These are phyloP conservation scores for Lentithecium fluviatile DNA, from an alignment of 495 filamentous ascomycete genomes.

Conservation along the genomic window DNA sequence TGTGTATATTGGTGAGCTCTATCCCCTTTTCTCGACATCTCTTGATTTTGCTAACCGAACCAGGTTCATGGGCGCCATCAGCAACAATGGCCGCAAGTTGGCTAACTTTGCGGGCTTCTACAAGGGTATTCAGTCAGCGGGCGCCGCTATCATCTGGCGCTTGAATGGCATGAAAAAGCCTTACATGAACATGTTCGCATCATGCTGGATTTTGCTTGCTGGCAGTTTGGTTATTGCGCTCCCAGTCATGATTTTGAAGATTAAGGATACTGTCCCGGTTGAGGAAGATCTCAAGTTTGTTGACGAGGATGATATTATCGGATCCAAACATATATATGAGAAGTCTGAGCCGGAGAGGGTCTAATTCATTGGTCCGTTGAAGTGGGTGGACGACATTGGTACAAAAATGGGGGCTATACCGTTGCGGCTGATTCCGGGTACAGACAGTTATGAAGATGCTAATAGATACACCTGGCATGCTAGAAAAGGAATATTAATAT, in stretches of 20 bases:
- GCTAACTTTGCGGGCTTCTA: slow-evolving; percentile 93
- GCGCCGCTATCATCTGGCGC: slow-evolving; percentile 78
- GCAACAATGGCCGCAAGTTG: slow-evolving; percentile 83
- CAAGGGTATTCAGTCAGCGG: slow-evolving; percentile 89
- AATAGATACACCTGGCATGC: too few species aligned
- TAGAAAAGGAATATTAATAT: too few species aligned
- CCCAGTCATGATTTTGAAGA: slow-evolving; percentile 72
- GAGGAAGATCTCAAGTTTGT: slow-evolving; percentile 78
- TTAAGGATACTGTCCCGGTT: slow-evolving; percentile 68
- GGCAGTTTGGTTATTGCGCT: slow-evolving; percentile 68
- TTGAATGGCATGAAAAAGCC: slow-evolving; percentile 59
- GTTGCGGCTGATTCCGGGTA: too few species aligned
- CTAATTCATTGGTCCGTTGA: too few species aligned
- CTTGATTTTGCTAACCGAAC: background rate
- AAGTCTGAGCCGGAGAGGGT: too few species aligned
- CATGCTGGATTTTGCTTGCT: slow-evolving; percentile 71
- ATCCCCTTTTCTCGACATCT: background rate
- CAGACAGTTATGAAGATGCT: too few species aligned
- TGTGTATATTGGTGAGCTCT: slow-evolving; percentile 75
- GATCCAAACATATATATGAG: too few species aligned
- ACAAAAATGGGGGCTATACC: too few species aligned
- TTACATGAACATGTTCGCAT: slow-evolving; percentile 55
- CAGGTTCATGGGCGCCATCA: slow-evolving; percentile 87
- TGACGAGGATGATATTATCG: slow-evolving; percentile 56
- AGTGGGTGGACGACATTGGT: too few species aligned